Base-by-base conservation (phyloP, 129 eudicot genomes). In the Saussurea involucrata region DNA sequence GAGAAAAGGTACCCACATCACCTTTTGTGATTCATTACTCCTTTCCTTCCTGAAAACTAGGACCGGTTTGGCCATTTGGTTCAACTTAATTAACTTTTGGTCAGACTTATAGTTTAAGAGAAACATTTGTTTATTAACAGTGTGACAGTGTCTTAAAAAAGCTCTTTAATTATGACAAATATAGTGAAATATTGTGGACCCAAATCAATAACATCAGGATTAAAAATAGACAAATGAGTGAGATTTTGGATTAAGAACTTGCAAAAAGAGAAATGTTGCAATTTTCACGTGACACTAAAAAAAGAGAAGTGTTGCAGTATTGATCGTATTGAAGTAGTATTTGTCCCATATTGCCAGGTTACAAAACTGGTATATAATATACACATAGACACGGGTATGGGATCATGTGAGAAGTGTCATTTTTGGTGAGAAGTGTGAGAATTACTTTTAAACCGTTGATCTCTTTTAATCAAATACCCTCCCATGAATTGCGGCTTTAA, bases 1-100 rank as follows among this genome's bases (percentile, higher is more conserved):
- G 96, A 94, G 81, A 89, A 84, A 80, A 94, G 95, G 98, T 94
- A 93, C 75, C 22, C 8, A 22, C 37, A 9, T 67, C 37, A 36
- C 63, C 80, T 31, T 75, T 53, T 58, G 36, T 9, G 22, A 15
- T 17, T 69, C 42, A 69, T 34, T 71, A 8, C 21, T 28, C 4
- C 17, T 10, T 31, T 3, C 34, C 0, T 40, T 40, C 17, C 49
- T 40, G 49, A 40, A 40, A 40, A 40, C 10, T 40, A 40, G 17
- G 12, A 17, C 49, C 49, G 0, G 3, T 40, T 40, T 40, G 49
- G 49, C 49, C 3, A 5, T 40, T 40, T 40, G 49, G 17, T 11
- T 40, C 49, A 40, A 40, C 49, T 40, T 40, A 40, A 40, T 11
- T 11, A 40, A 40, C 49, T 8, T 37, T 8, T 37, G 46, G 15